A percentile compares a stretch with the other conserved stretches of the same genome.
Evolutionary conservation across 176 grass and related monocot species (phyloP).

Genomic region (Ampelocalamus luodianensis): DNA sequence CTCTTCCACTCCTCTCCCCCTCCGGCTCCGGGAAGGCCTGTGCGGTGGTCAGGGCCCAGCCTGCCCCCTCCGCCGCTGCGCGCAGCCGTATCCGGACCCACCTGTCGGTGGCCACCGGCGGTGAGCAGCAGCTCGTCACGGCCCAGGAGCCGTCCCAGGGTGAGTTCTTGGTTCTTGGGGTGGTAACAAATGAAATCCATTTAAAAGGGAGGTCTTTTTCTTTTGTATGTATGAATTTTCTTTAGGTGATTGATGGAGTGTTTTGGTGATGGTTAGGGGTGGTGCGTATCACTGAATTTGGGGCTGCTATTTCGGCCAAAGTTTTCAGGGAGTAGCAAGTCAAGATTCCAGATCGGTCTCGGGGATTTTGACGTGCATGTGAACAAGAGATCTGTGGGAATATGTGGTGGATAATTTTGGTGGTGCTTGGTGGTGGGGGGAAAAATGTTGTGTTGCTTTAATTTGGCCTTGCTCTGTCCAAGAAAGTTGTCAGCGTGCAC

Average conservation of each 20-base stretch:
- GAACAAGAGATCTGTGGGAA: background rate
- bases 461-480: background rate
- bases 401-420: slow-evolving; percentile 2
- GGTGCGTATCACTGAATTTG: background rate
- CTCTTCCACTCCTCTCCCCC: slow-evolving; percentile 32
- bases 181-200: background rate
- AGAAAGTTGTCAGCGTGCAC: background rate
- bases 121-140: slow-evolving; percentile 53
- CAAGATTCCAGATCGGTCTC: background rate
- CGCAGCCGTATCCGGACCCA: background rate
- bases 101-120: slow-evolving; percentile 44
- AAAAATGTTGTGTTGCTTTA: background rate
- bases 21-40: slow-evolving; percentile 31
- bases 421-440: background rate
- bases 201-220: background rate
- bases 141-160: slow-evolving; percentile 46
- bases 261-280: background rate
- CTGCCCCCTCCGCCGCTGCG: background rate
- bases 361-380: background rate
- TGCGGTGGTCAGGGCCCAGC: background rate
- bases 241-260: background rate
- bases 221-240: background rate
- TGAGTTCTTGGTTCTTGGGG: slow-evolving; percentile 38
- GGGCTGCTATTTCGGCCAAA: background rate
- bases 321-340: background rate